phyloP scores from a whole-genome alignment of 768 basidiomycete genomes.

The Collybia mongolica region DNA sequence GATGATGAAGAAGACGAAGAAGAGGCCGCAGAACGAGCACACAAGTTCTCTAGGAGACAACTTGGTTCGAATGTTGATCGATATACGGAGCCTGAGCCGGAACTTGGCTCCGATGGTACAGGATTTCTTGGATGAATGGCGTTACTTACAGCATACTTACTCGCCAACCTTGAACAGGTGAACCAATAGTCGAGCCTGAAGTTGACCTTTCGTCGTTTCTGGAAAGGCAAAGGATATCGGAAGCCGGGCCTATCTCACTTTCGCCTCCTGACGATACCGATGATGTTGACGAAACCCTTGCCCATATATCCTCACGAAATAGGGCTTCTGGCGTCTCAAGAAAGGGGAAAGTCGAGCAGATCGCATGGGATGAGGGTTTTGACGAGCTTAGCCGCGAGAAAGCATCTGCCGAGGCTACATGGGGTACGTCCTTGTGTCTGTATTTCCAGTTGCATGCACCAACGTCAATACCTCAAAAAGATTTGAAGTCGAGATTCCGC shows the following conservation, averaged over 20 bases:
- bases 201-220: constrained; percentile 70
- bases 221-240: constrained; percentile 56
- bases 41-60: constrained; percentile 55
- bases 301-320: constrained; percentile 43
- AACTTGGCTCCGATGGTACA: constrained; percentile 70
- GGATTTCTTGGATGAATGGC: background rate
- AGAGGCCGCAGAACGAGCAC: constrained; percentile 42
- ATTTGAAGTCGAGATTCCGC: constrained; percentile 57
- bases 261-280: constrained; percentile 40
- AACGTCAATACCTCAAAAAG: constrained; percentile 32
- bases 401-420: constrained; percentile 67
- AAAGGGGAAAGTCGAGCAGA: constrained; percentile 63
- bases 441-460: background rate
- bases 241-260: constrained; percentile 24
- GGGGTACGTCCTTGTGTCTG: constrained; percentile 44
- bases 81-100: constrained; percentile 68
- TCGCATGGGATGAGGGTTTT: constrained; percentile 68
- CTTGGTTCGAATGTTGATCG: constrained; percentile 73
- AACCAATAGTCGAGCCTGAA: constrained; percentile 67
- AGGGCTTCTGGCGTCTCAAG: constrained; percentile 26
- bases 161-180: constrained; percentile 38
- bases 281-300: constrained; percentile 59
- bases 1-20: constrained; percentile 49
- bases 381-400: constrained; percentile 71
- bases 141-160: no score